These are phyloP conservation scores for Astathelohania contejeani DNA, from an alignment of 371 early-diverging fungal species.

Conservation along the genomic window DNA sequence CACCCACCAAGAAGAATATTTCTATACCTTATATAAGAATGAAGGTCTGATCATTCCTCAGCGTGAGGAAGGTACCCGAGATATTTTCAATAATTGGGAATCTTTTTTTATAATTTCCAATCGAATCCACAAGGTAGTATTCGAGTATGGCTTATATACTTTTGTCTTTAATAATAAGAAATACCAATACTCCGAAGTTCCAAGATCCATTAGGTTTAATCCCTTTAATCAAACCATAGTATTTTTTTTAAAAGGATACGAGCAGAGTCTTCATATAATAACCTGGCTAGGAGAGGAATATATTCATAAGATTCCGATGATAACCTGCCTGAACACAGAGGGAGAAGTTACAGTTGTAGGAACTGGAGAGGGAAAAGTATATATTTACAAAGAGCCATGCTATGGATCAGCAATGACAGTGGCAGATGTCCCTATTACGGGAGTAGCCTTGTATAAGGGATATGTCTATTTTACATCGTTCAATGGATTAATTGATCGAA, in stretches of 20 bases:
- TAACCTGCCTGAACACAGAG: neutral
- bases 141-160: too few relatives aligned
- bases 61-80: too few relatives aligned
- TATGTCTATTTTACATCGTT: neutral
- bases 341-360: neutral
- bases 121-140: too few relatives aligned
- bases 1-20: too few relatives aligned
- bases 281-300: neutral
- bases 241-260: neutral
- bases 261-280: neutral
- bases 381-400: too few relatives aligned
- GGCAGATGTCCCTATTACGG: neutral
- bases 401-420: too few relatives aligned
- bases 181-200: neutral
- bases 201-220: neutral
- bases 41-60: too few relatives aligned
- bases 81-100: too few relatives aligned
- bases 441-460: neutral
- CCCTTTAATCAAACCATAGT: neutral
- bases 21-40: too few relatives aligned
- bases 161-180: neutral
- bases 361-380: neutral
- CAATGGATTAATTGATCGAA: constrained; percentile 1
- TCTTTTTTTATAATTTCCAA: too few relatives aligned
- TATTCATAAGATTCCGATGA: neutral